phyloP scores from a whole-genome alignment of 2,329 filamentous ascomycete genomes.

The Aureobasidium pullulans region DNA sequence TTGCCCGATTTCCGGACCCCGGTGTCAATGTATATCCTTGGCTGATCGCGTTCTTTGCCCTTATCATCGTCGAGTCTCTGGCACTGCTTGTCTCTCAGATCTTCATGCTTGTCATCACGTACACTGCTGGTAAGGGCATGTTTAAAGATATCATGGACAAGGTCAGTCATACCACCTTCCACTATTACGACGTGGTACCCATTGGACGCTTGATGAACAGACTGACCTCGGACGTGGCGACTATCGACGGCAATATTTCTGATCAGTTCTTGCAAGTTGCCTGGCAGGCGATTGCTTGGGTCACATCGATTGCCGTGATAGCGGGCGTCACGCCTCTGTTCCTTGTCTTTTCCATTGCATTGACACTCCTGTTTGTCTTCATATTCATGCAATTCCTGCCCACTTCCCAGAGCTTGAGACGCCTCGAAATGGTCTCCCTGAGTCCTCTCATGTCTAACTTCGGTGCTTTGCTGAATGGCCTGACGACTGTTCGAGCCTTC shows the following conservation, averaged over 20 bases:
- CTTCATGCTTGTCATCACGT: constrained; percentile 69
- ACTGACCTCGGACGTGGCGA: constrained; percentile 82
- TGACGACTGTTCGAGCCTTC: constrained; percentile 82
- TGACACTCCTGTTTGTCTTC: constrained; percentile 62
- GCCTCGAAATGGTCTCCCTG: constrained; percentile 83
- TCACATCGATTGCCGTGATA: constrained; percentile 68
- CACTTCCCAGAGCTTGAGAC: constrained; percentile 71
- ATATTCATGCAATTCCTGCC: constrained; percentile 74
- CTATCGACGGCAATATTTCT: constrained; percentile 80
- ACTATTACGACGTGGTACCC: constrained; percentile 86
- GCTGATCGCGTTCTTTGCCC: constrained; percentile 61
- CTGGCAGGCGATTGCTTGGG: constrained; percentile 62
- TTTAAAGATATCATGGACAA: constrained; percentile 65
- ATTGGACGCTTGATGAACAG: constrained; percentile 88
- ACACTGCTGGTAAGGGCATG: constrained; percentile 66
- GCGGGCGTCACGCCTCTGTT: constrained; percentile 71
- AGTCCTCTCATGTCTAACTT: constrained; percentile 90
- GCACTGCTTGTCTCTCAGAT: constrained; percentile 56
- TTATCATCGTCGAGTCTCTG: constrained; percentile 56
- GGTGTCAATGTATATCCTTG: constrained; percentile 62
- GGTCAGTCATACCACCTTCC: constrained; percentile 74
- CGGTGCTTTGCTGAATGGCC: constrained; percentile 73
- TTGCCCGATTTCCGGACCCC: constrained; percentile 57
- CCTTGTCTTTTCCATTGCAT: constrained; percentile 59
- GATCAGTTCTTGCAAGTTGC: constrained; percentile 61